Evolutionary conservation across 352 stramenopile species (phyloP).

Genomic region (Pythium pyrilobum): DNA sequence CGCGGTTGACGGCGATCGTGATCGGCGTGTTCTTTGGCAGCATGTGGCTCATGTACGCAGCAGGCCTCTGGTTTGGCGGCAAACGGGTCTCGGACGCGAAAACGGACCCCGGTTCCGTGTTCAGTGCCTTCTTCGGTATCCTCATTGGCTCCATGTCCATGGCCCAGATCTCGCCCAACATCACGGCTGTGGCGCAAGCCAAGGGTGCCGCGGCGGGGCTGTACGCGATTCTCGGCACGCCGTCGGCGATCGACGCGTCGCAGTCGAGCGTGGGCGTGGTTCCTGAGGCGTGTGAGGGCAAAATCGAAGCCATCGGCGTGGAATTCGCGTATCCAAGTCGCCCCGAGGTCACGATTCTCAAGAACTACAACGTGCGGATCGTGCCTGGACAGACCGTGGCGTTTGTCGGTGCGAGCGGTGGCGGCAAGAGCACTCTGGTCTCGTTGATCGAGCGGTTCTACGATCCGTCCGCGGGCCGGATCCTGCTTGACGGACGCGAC

Average conservation of each 20-base stretch:
- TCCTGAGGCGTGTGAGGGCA: constrained; percentile 29
- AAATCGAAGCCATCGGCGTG: constrained; percentile 43
- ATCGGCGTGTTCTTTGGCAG: constrained; percentile 24
- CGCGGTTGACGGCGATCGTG: constrained; percentile 20
- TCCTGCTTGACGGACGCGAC: constrained; percentile 69
- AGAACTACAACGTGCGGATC: constrained; percentile 28
- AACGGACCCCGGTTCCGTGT: constrained; percentile 23
- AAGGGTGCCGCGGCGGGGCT: constrained; percentile 24
- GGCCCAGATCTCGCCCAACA: constrained; percentile 28
- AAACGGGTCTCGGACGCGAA: constrained; percentile 22
- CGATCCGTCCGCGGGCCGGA: constrained; percentile 45
- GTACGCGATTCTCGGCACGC: constrained; percentile 28
- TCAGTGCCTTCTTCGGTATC: constrained; percentile 30
- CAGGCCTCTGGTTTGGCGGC: constrained; percentile 29
- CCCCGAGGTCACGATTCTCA: constrained; percentile 21
- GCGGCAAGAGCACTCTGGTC: constrained; percentile 32
- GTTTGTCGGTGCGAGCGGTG: constrained; percentile 22
- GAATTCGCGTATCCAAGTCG: constrained; percentile 61
- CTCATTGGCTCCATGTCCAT: constrained; percentile 29
- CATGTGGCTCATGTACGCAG: constrained; percentile 24
- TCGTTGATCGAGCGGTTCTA: constrained; percentile 84
- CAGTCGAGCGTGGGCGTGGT: constrained; percentile 8
- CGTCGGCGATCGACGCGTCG: constrained; percentile 32
- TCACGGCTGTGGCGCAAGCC: constrained; percentile 24
- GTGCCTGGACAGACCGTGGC: constrained; percentile 19